Evolutionary conservation across 768 basidiomycete genomes (phyloP).

Genomic region (Leccinum ochraceum): DNA sequence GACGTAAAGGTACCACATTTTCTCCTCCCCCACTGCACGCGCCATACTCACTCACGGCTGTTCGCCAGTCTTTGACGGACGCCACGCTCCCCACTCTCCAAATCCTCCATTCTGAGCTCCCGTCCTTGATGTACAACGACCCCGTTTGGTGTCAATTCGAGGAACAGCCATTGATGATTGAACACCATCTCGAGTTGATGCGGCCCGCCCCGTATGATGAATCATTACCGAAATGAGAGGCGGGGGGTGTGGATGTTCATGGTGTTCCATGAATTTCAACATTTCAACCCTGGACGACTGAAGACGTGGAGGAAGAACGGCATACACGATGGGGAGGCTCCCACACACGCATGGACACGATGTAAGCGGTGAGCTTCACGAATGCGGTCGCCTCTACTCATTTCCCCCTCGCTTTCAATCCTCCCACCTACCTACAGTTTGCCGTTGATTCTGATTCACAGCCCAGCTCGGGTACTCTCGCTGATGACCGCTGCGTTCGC

Average conservation of each 20-base stretch:
- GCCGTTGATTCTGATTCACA: slow-evolving; percentile 10
- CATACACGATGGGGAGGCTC: slow-evolving; percentile 19
- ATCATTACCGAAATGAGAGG: slow-evolving; percentile 70
- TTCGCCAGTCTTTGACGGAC: slow-evolving; percentile 60
- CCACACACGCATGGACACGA: slow-evolving; percentile 6
- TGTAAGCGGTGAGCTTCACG: slow-evolving; percentile 12
- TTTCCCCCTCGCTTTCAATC: neutral
- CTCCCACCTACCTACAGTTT: neutral
- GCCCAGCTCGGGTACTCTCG: neutral
- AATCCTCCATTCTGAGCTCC: slow-evolving; percentile 68
- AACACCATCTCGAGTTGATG: slow-evolving; percentile 41
- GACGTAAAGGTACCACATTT: too few relatives aligned
- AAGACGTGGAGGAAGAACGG: slow-evolving; percentile 9
- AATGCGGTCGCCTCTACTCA: slow-evolving; percentile 1
- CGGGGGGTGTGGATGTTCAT: slow-evolving; percentile 61
- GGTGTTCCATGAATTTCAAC: slow-evolving; percentile 61
- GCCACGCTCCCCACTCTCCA: slow-evolving; percentile 66
- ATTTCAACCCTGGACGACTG: slow-evolving; percentile 35
- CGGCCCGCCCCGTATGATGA: slow-evolving; percentile 49
- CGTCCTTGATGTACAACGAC: slow-evolving; percentile 74
- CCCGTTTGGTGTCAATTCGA: slow-evolving; percentile 64
- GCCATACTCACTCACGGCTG: slow-evolving; percentile 41
- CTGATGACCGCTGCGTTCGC: slow-evolving; percentile 13
- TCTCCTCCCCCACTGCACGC: neutral
- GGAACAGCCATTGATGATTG: slow-evolving; percentile 43